These are phyloP conservation scores for Parathielavia hyrcaniae DNA, from an alignment of 495 filamentous ascomycete genomes.

Conservation along the genomic window DNA sequence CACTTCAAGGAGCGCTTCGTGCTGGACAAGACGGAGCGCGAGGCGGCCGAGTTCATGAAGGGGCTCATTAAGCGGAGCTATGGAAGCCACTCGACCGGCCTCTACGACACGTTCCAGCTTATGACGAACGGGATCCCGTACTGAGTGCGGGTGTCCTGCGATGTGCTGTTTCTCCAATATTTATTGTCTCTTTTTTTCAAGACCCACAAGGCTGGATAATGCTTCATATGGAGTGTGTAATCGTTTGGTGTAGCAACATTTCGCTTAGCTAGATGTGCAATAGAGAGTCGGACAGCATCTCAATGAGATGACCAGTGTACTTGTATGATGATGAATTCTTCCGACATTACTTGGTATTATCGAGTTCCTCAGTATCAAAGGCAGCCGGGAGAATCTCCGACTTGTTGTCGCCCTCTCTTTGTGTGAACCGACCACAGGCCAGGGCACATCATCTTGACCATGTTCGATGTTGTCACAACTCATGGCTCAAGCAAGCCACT, in stretches of 20 bases:
- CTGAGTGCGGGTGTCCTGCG: slow-evolving; percentile 15
- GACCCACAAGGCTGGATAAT: no score
- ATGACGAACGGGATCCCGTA: slow-evolving; percentile 98
- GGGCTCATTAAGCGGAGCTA: slow-evolving; percentile 83
- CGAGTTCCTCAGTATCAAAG: no score
- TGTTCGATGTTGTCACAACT: no score
- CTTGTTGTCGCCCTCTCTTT: background rate
- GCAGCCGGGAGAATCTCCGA: background rate
- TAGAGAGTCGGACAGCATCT: no score
- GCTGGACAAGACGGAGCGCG: slow-evolving; percentile 83
- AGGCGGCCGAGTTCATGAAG: slow-evolving; percentile 91
- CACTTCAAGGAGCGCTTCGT: slow-evolving; percentile 93
- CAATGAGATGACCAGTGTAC: no score
- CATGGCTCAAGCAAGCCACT: no score
- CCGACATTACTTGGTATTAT: no score
- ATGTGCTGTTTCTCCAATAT: background rate
- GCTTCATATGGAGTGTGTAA: no score
- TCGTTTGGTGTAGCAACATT: no score
- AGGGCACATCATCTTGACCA: background rate
- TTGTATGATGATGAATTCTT: no score
- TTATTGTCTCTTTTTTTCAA: no score
- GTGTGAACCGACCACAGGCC: background rate
- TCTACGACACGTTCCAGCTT: slow-evolving; percentile 95
- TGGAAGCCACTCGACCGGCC: slow-evolving; percentile 77
- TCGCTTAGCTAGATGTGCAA: no score